Conservation (phyloP, 352 stramenopile species). For the Blastocystis sp. region DNA sequence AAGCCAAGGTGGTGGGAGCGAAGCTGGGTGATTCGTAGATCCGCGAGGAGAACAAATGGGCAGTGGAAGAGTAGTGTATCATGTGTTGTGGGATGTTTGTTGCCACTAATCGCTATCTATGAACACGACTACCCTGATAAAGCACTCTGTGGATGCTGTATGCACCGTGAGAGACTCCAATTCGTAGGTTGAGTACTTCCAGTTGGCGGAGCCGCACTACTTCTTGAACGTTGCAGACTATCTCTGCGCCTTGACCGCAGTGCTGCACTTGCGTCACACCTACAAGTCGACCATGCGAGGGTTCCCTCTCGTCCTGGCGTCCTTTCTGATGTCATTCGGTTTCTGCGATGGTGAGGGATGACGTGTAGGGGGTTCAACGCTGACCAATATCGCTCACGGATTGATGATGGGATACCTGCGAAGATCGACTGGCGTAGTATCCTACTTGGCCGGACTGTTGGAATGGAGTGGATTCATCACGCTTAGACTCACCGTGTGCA, state of each 20-base stretch:
- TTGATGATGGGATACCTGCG: slow-evolving; percentile 28
- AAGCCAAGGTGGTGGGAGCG: background rate
- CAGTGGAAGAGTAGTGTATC: background rate
- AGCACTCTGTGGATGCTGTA: background rate
- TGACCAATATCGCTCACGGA: slow-evolving; percentile 27
- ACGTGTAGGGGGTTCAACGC: slow-evolving; percentile 16
- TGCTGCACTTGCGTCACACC: background rate
- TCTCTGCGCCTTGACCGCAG: slow-evolving; percentile 5
- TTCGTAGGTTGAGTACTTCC: slow-evolving; percentile 14
- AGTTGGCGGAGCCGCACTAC: background rate
- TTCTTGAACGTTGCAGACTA: slow-evolving; percentile 34
- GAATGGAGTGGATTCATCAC: background rate
- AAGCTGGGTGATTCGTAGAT: background rate
- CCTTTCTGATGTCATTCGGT: slow-evolving; percentile 55
- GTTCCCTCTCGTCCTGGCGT: background rate
- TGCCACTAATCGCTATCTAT: background rate
- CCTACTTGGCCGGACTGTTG: slow-evolving; percentile 3
- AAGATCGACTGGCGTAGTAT: background rate
- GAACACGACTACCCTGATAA: background rate
- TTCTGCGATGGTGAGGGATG: background rate
- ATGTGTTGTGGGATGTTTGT: background rate
- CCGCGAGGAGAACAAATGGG: background rate
- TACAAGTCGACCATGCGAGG: slow-evolving; percentile 26
- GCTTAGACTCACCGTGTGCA: background rate
- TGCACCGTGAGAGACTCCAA: background rate